Conservation (phyloP, 139 green algal genomes). For the Mesostigma viride region DNA sequence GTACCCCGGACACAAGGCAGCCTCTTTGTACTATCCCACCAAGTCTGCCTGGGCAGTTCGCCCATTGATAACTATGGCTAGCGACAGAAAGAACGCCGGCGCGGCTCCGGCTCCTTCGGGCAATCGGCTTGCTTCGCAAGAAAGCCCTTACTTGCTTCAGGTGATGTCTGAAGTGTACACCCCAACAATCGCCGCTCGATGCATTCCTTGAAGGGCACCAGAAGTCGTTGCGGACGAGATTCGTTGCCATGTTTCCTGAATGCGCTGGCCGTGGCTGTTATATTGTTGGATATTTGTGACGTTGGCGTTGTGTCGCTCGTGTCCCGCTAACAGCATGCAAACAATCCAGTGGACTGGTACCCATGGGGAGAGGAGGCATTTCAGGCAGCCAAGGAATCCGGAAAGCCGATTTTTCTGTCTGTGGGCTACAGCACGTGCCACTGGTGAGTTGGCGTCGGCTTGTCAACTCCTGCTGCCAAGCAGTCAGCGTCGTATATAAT, state of each 20-base stretch:
- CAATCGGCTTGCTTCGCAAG: conserved; percentile 39
- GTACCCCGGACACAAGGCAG: too few relatives aligned
- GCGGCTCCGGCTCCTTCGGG: neutral
- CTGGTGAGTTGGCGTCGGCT: conserved; percentile 44
- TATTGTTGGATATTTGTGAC: neutral
- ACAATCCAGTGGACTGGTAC: conserved; percentile 88
- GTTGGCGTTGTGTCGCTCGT: neutral
- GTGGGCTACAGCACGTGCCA: conserved; percentile 71
- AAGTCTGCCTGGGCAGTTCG: too few relatives aligned
- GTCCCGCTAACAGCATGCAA: conserved; percentile 38
- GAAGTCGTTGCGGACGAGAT: neutral
- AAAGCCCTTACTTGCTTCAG: conserved; percentile 71
- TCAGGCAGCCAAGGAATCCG: conserved; percentile 39
- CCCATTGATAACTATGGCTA: too few relatives aligned
- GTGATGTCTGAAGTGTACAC: neutral
- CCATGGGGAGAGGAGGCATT: conserved; percentile 75
- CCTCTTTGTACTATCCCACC: too few relatives aligned
- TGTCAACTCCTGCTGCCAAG: neutral
- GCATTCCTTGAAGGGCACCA: neutral
- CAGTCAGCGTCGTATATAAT: too few relatives aligned
- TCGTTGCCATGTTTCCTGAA: neutral
- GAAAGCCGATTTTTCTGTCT: conserved; percentile 80
- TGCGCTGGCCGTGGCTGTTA: neutral
- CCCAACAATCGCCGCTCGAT: neutral
- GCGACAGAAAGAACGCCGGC: too few relatives aligned